Conservation (phyloP, 192 early-diverging fungal species). For the Gonapodya prolifera region DNA sequence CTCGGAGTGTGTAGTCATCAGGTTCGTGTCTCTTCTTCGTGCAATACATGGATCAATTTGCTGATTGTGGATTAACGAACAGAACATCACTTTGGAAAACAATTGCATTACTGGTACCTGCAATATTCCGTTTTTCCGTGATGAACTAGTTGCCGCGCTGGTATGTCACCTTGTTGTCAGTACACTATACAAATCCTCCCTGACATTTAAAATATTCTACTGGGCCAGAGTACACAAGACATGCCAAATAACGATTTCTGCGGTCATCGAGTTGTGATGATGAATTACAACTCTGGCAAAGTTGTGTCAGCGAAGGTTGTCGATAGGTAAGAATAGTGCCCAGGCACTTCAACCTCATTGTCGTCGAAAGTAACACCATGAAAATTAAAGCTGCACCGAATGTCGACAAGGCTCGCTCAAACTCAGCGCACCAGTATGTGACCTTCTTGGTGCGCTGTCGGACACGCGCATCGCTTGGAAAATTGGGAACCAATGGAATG, state of each 20-base stretch:
- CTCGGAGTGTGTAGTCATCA: background rate
- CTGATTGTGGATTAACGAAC: too few relatives aligned
- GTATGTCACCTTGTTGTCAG: background rate
- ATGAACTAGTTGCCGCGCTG: background rate
- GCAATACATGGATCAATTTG: background rate
- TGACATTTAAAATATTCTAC: too few relatives aligned
- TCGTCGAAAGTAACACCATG: too few relatives aligned
- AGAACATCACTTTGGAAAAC: background rate
- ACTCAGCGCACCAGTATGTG: background rate
- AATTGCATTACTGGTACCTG: background rate
- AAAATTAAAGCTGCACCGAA: background rate
- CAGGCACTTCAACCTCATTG: background rate
- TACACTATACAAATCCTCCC: too few relatives aligned
- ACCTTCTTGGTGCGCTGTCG: background rate
- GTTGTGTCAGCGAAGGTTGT: background rate
- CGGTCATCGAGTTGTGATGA: background rate
- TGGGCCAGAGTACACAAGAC: background rate
- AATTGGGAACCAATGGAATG: background rate
- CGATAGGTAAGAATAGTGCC: background rate
- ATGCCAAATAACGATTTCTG: background rate
- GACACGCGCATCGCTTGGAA: background rate
- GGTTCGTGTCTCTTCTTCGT: background rate
- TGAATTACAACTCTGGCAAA: background rate
- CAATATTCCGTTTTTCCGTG: background rate
- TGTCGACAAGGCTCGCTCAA: background rate